phyloP scores from a whole-genome alignment of 202 grass and related monocot genomes.

The Elaeis oleifera region DNA sequence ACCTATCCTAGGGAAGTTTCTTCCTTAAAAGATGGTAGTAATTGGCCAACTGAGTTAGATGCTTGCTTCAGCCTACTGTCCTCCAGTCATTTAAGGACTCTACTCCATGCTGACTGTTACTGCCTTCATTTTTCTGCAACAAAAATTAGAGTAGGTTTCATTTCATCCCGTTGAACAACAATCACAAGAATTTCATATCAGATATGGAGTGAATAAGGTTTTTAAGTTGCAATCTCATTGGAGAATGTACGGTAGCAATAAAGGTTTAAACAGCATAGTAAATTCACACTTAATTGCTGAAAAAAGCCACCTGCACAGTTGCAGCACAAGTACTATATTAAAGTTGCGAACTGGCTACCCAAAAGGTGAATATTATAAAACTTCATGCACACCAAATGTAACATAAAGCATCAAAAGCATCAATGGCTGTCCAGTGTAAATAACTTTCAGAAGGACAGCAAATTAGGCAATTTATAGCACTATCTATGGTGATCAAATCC shows the following conservation, averaged over 20 bases:
- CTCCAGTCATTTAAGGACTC: not conserved
- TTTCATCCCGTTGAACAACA: not conserved
- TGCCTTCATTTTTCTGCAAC: not conserved
- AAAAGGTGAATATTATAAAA: constrained; percentile 2
- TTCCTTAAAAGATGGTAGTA: constrained; percentile 12
- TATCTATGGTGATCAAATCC: too few species aligned
- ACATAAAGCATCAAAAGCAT: too few species aligned
- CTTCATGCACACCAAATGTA: too few species aligned
- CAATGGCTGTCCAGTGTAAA: too few species aligned
- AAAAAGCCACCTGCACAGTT: not conserved
- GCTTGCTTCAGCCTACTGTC: constrained; percentile 4
- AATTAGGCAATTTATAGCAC: too few species aligned
- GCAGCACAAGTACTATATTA: constrained; percentile 6
- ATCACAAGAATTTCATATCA: not conserved
- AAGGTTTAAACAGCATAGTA: constrained; percentile 1
- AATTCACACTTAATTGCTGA: not conserved
- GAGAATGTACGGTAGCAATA: not conserved
- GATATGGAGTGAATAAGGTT: constrained; percentile 17
- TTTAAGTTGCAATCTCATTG: constrained; percentile 4
- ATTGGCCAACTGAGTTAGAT: constrained; percentile 14
- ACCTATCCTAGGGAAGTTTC: not conserved
- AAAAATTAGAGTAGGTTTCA: not conserved
- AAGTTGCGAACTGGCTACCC: not conserved
- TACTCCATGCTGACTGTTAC: not conserved
- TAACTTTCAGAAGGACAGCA: too few species aligned